A percentile compares a stretch with the other conserved stretches of the same genome.
Conservation (phyloP, 2,329 filamentous ascomycete genomes). For the Xylaria sp. region DNA sequence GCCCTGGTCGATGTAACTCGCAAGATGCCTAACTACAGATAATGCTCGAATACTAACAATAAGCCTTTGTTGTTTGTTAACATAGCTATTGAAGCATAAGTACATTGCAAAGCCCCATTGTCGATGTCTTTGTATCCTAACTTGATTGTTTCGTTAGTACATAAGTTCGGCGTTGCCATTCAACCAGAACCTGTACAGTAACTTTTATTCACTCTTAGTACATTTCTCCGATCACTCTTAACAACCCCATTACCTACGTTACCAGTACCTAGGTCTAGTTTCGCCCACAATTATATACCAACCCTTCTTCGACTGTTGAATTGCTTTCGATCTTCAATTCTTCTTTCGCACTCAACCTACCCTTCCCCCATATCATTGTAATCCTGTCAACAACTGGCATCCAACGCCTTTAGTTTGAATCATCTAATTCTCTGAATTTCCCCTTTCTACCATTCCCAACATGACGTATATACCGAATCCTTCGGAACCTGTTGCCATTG, state of each 20-base stretch:
- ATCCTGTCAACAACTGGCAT: neutral
- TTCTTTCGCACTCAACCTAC: neutral
- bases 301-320: neutral
- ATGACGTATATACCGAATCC: constrained; percentile 39
- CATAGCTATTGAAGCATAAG: neutral
- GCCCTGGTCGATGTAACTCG: neutral
- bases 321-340: neutral
- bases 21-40: neutral
- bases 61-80: neutral
- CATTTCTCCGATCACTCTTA: neutral
- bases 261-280: neutral
- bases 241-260: neutral
- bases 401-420: neutral
- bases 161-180: constrained; percentile 5
- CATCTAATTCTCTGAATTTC: neutral
- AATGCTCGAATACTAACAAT: neutral
- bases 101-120: neutral
- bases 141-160: neutral
- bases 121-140: constrained; percentile 11
- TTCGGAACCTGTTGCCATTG: constrained; percentile 46
- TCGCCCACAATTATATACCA: neutral
- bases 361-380: neutral
- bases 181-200: neutral
- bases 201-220: neutral
- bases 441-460: neutral